Percentiles rank a stretch among this genome's conserved stretches.
These are phyloP conservation scores for Neurospora terricola DNA, from an alignment of 495 filamentous ascomycete genomes.

Conservation along the genomic window DNA sequence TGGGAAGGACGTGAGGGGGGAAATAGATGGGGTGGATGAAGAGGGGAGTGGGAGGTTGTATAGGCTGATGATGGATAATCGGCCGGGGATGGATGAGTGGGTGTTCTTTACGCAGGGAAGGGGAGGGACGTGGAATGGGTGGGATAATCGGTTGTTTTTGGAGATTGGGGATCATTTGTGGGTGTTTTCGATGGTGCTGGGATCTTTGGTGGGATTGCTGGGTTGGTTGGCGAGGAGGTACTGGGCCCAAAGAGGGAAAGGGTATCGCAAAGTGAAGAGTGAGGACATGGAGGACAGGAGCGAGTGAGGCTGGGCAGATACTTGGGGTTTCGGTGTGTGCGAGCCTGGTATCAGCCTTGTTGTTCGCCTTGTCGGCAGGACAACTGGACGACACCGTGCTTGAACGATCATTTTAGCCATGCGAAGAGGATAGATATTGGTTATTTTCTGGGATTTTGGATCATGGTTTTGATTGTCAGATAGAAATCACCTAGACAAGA, in stretches of 20 bases:
- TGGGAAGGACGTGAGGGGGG: neutral
- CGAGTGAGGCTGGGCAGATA: neutral
- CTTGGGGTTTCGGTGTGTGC: neutral
- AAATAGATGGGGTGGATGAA: slow-evolving; percentile 10
- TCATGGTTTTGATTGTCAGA: neutral
- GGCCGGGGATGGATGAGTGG: slow-evolving; percentile 27
- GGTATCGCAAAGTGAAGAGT: neutral
- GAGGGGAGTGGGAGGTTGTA: slow-evolving; percentile 15
- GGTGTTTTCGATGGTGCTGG: slow-evolving; percentile 27
- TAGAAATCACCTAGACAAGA: neutral
- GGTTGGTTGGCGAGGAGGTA: slow-evolving; percentile 6
- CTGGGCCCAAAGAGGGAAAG: neutral
- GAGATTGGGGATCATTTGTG: slow-evolving; percentile 27
- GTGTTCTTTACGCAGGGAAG: slow-evolving; percentile 33
- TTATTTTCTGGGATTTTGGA: neutral
- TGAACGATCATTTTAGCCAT: neutral
- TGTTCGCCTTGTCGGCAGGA: neutral
- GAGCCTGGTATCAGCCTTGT: neutral
- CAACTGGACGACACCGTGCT: neutral
- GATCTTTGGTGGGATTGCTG: neutral
- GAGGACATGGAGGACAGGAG: neutral
- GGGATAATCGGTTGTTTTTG: slow-evolving; percentile 26
- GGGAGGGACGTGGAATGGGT: slow-evolving; percentile 36
- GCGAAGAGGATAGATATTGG: neutral
- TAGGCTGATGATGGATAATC: slow-evolving; percentile 35